A percentile compares a stretch with the other conserved stretches of the same genome.
Conservation (phyloP, 208 protist genomes). For the Novymonas esmeraldas region DNA sequence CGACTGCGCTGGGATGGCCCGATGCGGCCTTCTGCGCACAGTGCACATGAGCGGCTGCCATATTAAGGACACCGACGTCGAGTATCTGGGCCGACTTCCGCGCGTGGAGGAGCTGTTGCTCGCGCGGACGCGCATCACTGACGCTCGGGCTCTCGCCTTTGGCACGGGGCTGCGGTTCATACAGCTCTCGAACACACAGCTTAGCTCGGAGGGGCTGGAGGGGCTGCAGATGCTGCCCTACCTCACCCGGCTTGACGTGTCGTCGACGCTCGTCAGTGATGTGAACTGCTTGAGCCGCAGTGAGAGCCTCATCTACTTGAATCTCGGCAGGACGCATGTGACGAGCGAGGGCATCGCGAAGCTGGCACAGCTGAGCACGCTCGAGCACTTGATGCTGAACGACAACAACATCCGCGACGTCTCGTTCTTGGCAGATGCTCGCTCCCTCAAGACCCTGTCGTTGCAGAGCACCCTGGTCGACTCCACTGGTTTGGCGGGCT, state of each 20-base stretch:
- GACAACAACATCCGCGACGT: conserved; percentile 19
- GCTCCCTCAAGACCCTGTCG: conserved; percentile 20
- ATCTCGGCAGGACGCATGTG: conserved; percentile 29
- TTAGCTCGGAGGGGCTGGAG: conserved; percentile 18
- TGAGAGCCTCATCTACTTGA: conserved; percentile 22
- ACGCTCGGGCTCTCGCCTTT: conserved; percentile 9
- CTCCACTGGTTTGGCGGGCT: conserved; percentile 11
- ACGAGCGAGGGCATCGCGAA: conserved; percentile 16
- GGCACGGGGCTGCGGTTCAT: conserved; percentile 17
- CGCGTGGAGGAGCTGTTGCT: conserved; percentile 28
- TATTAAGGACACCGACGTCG: conserved; percentile 16
- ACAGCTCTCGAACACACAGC: conserved; percentile 23
- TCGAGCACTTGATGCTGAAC: conserved; percentile 30
- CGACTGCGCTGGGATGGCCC: conserved; percentile 21
- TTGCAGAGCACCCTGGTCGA: conserved; percentile 29
- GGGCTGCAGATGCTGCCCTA: conserved; percentile 22
- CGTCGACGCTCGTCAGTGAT: conserved; percentile 23
- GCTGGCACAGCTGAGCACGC: conserved; percentile 1
- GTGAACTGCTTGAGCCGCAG: conserved; percentile 15
- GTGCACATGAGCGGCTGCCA: conserved; percentile 31
- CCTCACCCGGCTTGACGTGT: conserved; percentile 31
- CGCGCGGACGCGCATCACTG: conserved; percentile 20
- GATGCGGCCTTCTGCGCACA: conserved; percentile 19
- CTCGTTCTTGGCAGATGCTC: conserved; percentile 15
- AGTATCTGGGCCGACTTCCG: conserved; percentile 17